phyloP scores from a whole-genome alignment of 169 alveolate species.

The Plasmodium fragile region DNA sequence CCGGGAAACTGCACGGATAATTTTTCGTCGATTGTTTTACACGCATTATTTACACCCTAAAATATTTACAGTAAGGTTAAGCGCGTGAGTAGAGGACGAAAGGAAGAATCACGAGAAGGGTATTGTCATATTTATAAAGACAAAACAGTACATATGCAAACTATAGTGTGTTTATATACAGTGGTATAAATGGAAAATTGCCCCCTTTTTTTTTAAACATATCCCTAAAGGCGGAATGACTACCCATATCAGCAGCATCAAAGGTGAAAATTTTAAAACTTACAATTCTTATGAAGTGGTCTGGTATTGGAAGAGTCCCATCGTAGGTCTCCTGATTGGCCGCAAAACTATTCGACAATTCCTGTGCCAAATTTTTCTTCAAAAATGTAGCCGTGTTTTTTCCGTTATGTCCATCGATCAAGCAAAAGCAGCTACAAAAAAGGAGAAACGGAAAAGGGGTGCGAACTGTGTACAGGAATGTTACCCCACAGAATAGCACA shows the following conservation, averaged over 20 bases:
- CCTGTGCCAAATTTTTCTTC: conserved; percentile 68
- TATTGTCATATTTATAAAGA: neutral
- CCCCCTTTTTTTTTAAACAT: neutral
- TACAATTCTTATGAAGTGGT: conserved; percentile 68
- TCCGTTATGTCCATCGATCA: conserved; percentile 74
- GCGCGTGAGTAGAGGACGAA: neutral
- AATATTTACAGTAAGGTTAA: neutral
- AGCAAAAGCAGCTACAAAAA: conserved; percentile 48
- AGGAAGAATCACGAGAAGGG: neutral
- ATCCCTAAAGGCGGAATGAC: neutral
- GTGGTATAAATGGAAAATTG: neutral
- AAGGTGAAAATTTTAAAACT: neutral
- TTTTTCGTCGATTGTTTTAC: conserved; percentile 54
- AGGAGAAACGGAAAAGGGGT: neutral
- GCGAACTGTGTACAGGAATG: neutral
- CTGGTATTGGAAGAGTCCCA: conserved; percentile 65
- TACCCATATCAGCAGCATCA: neutral
- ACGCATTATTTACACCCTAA: conserved; percentile 65
- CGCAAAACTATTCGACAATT: conserved; percentile 46
- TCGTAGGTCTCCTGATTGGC: conserved; percentile 57
- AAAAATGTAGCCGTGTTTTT: conserved; percentile 61
- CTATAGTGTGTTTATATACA: neutral
- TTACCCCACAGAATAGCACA: neutral
- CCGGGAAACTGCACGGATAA: conserved; percentile 41
- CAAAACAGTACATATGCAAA: neutral